Base-by-base conservation (phyloP, 2,329 filamentous ascomycete species). In the Herpotrichia juniperi region DNA sequence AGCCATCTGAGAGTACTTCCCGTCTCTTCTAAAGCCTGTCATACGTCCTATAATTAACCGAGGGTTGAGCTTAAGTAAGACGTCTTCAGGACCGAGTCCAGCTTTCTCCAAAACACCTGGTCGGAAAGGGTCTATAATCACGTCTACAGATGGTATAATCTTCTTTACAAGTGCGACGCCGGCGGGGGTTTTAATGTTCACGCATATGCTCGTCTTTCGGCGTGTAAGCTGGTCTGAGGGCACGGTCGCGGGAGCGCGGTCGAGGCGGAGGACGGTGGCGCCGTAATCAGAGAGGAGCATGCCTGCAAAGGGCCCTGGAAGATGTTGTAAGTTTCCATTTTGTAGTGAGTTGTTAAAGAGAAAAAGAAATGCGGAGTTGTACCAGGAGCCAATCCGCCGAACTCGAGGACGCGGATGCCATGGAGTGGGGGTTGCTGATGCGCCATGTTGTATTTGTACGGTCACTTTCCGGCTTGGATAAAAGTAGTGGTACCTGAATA, bases 71-170 rank as follows among this genome's bases (percentile, higher is more conserved):
- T 75, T 78, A 24, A 86, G 77, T 7, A 97, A 80, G 1, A 83
- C 82, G 0, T 83, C 81, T 7, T 79, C 74, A 0, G 93, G 93
- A 0, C 86, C 87, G 1, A 97, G 83, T 0, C 89, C 89, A 9
- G 93, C 84, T 46, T 88, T 89, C 76, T 97, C 93, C 2, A 97
- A 83, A 1, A 97, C 91, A 30, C 92, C 91, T 0, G 93, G 93
- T 0, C 93, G 89, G 79, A 92, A 97, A 0, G 94, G 93, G 72
- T 97, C 94, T 72, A 97, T 94, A 24, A 97, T 74, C 30, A 97
- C 80, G 74, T 97, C 93, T 50, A 86, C 81, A 14, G 78, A 70
- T 14, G 77, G 74, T 30, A 88, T 76, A 1, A 97, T 80, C 2
- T 81, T 77, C 54, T 86, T 86, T 47, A 96, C 74, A 6, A 97